Percentiles rank a stretch among this genome's conserved stretches.
Evolutionary conservation across 768 basidiomycete species (phyloP).

Genomic region (Tulasnella sp.): DNA sequence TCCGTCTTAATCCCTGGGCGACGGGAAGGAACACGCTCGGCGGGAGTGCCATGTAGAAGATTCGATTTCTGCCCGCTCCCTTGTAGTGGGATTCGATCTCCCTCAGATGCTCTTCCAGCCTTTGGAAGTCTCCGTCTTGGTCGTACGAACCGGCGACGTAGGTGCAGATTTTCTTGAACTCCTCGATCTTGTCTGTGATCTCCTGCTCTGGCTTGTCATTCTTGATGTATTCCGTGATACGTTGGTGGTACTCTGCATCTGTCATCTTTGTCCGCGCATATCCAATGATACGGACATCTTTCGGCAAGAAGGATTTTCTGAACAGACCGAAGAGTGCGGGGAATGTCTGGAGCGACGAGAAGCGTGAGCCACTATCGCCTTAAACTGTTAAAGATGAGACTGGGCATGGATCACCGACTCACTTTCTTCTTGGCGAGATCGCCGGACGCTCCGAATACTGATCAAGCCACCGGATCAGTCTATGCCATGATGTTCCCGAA

Average conservation of each 20-base stretch:
- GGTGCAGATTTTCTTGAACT: conserved; percentile 71
- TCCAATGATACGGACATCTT: conserved; percentile 80
- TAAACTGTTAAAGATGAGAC: conserved; percentile 12
- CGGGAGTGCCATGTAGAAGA: conserved; percentile 96
- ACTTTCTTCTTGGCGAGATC: conserved; percentile 99
- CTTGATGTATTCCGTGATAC: conserved; percentile 80
- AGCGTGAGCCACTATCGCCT: not conserved
- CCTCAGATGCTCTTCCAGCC: conserved; percentile 64
- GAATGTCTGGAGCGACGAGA: conserved; percentile 53
- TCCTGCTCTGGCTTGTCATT: conserved; percentile 51
- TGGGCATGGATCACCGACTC: conserved; percentile 9
- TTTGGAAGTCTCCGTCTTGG: conserved; percentile 64
- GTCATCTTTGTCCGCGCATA: conserved; percentile 97
- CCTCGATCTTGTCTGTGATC: conserved; percentile 51
- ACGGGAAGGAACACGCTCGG: conserved; percentile 95
- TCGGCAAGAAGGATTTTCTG: conserved; percentile 67
- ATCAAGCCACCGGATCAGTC: conserved; percentile 12
- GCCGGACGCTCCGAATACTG: conserved; percentile 91
- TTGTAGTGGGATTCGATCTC: conserved; percentile 64
- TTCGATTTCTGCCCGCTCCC: conserved; percentile 54
- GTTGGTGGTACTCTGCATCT: conserved; percentile 69
- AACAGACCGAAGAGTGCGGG: conserved; percentile 91
- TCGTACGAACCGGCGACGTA: conserved; percentile 90
- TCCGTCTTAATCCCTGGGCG: conserved; percentile 67
- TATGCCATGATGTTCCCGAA: too few relatives aligned